These are phyloP conservation scores for Apocynum venetum DNA, from an alignment of 257 asterid species.

Conservation along the genomic window DNA sequence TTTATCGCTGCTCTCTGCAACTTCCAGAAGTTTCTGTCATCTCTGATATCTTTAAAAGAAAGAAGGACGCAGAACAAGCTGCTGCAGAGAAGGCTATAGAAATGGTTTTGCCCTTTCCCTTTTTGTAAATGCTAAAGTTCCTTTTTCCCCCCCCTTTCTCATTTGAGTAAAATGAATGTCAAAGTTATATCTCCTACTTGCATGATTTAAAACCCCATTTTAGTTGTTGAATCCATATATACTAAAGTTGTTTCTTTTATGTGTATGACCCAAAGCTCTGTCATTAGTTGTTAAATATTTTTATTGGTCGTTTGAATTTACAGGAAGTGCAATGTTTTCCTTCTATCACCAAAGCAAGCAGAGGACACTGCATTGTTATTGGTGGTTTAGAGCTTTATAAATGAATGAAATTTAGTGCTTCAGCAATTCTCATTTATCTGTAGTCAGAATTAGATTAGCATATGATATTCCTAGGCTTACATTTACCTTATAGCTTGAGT, in stretches of 20 bases:
- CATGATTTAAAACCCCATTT: background rate
- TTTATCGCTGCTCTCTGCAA: conserved; percentile 65
- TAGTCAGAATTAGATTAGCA: background rate
- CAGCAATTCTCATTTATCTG: background rate
- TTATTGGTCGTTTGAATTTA: background rate
- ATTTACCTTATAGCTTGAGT: background rate
- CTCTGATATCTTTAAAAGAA: conserved; percentile 58
- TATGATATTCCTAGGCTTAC: background rate
- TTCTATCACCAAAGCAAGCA: background rate
- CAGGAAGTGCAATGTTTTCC: background rate
- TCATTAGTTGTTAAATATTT: background rate
- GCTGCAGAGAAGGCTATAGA: conserved; percentile 89
- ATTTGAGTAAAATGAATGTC: too few species aligned
- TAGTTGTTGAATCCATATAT: background rate
- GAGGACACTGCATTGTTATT: background rate
- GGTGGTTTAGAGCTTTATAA: background rate
- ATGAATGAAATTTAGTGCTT: background rate
- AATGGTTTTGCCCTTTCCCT: conserved; percentile 46
- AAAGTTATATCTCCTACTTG: background rate
- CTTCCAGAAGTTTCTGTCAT: conserved; percentile 70
- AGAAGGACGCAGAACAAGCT: conserved; percentile 92
- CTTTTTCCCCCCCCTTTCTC: background rate
- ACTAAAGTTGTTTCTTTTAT: background rate
- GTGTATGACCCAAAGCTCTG: background rate
- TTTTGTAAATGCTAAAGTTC: background rate